Base-by-base conservation (phyloP, 768 basidiomycete genomes). In the Lactifluus echinatus region DNA sequence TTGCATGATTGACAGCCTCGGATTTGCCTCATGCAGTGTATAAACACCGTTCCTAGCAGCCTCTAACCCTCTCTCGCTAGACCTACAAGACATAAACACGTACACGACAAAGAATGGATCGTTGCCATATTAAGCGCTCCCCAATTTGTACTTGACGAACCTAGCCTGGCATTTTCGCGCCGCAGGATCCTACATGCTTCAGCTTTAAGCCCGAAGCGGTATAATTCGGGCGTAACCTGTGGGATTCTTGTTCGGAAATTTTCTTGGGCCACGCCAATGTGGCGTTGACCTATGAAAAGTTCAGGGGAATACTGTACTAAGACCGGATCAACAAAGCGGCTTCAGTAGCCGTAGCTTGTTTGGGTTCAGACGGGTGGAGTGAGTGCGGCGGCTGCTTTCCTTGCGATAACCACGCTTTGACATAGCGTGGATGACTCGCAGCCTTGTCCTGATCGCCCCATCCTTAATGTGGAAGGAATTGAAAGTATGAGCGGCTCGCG, bases 151-250 rank as follows among this genome's bases (percentile, higher is more conserved):
- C n/a, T n/a, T n/a, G n/a, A n/a, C n/a, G n/a, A n/a, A n/a, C n/a
- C n/a, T n/a, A 37, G n/a, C 17, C 3, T 37, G 15, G 36, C 36
- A 37, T 37, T 17, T 31, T 29, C 28, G 36, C 21, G 29, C 46
- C 33, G 33, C 15, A 42, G 8, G 24, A 47, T 28, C 50, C 44
- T 34, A 23, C 37, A 21, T 28, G 10, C 12, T 51, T 52, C 23
- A 39, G 34, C 50, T 40, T 53, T 28, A 44, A 26, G 19, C 57
- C 45, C 31, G 31, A 58, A 42, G 31, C 24, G 26, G 57, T 58
- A 40, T 47, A 49, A 36, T 39, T 48, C 31, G n/a, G 24, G 23
- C n/a, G 29, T n/a, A 33, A 45, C n/a, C 19, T 4, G 26, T n/a
- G 15, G n/a, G 21, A 19, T 6, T 33, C 31, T 24, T 44, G 11